Percentiles rank a stretch among this genome's conserved stretches.
phyloP scores from a whole-genome alignment of 768 basidiomycete species.

The Tylopilus sp. region DNA sequence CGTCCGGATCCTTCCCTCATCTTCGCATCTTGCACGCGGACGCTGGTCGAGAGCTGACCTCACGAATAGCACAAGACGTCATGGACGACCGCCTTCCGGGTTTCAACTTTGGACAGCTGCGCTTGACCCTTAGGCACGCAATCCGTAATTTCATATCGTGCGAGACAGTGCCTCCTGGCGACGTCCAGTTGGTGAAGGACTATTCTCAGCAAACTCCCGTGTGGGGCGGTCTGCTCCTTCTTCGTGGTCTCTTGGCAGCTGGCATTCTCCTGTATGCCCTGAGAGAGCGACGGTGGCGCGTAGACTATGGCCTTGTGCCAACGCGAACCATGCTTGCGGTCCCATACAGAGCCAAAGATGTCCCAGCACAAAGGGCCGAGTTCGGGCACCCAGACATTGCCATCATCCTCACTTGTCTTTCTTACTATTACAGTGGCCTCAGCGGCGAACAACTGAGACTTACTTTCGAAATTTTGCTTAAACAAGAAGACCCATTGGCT shows the following conservation, averaged over 20 bases:
- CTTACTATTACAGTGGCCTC: slow-evolving; percentile 47
- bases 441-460: slow-evolving; percentile 34
- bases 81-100: slow-evolving; percentile 13
- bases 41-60: slow-evolving; percentile 13
- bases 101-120: slow-evolving; percentile 14
- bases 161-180: not conserved
- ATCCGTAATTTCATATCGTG: slow-evolving; percentile 25
- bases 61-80: slow-evolving; percentile 12
- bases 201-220: not conserved
- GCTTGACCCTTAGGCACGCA: not conserved
- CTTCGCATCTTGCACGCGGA: slow-evolving; percentile 19
- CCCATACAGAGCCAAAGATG: slow-evolving; percentile 51
- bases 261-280: slow-evolving; percentile 41
- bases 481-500: slow-evolving; percentile 37
- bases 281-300: slow-evolving; percentile 44
- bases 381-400: slow-evolving; percentile 53
- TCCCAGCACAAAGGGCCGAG: slow-evolving; percentile 43
- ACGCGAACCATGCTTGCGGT: slow-evolving; percentile 46
- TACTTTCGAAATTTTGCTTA: slow-evolving; percentile 38
- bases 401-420: slow-evolving; percentile 16
- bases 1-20: slow-evolving; percentile 18
- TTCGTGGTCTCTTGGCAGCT: slow-evolving; percentile 37
- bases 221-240: slow-evolving; percentile 25
- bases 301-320: slow-evolving; percentile 47
- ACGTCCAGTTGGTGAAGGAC: slow-evolving; percentile 3